These are phyloP conservation scores for Achaetomium macrosporum DNA, from an alignment of 2,329 filamentous ascomycete genomes.

Conservation along the genomic window DNA sequence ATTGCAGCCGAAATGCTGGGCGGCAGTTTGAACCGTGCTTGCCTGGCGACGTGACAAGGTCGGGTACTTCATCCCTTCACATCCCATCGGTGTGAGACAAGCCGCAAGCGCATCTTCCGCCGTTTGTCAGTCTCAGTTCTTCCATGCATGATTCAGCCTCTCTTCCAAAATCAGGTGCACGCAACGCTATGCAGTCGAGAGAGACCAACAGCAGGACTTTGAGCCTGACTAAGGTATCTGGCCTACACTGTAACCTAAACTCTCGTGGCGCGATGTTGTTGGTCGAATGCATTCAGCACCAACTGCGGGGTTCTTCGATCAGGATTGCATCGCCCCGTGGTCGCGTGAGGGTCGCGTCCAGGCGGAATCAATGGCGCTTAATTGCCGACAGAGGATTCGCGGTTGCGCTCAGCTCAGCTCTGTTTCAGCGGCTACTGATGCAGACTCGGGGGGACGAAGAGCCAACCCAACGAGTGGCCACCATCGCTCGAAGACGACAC, in stretches of 20 bases:
- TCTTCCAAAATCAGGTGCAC: too few relatives aligned
- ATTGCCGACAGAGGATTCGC: constrained; percentile 5
- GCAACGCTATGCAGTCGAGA: too few relatives aligned
- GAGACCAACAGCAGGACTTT: too few relatives aligned
- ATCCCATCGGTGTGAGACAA: too few relatives aligned
- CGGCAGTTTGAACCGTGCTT: too few relatives aligned
- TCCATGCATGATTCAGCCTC: too few relatives aligned
- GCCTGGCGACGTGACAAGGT: too few relatives aligned
- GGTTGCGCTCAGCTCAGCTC: neutral
- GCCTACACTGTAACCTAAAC: neutral
- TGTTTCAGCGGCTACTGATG: constrained; percentile 12
- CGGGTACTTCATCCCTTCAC: too few relatives aligned
- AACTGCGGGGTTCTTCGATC: neutral
- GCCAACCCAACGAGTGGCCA: constrained; percentile 7
- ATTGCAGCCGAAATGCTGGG: too few relatives aligned
- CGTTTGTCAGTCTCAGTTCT: too few relatives aligned
- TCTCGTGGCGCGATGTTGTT: neutral
- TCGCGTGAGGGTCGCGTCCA: neutral
- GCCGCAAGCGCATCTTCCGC: too few relatives aligned
- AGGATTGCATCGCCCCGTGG: neutral
- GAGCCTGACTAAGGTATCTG: too few relatives aligned
- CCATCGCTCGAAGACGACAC: constrained; percentile 6
- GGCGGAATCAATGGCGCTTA: constrained; percentile 8
- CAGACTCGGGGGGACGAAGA: neutral
- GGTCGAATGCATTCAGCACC: neutral